Conservation (phyloP, 2,329 filamentous ascomycete genomes). For the Botrytis galanthina region DNA sequence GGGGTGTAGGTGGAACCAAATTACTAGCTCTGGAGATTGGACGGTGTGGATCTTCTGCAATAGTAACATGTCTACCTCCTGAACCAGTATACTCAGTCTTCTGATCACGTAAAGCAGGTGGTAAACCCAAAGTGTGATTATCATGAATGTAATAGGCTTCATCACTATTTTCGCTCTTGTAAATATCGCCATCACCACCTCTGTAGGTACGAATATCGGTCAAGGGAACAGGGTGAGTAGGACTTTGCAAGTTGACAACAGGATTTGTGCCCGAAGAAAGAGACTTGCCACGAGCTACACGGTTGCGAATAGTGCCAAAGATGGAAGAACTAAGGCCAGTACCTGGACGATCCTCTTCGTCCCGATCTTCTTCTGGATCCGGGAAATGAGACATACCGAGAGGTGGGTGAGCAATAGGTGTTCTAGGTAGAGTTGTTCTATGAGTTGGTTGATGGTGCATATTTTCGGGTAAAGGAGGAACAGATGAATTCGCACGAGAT, state of each 20-base stretch:
- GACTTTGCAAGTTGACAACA: constrained; percentile 46
- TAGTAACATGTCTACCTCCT: constrained; percentile 50
- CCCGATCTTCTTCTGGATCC: constrained; percentile 57
- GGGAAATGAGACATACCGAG: constrained; percentile 87
- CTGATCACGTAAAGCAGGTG: constrained; percentile 40
- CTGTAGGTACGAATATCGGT: constrained; percentile 55
- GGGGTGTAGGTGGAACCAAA: constrained; percentile 52
- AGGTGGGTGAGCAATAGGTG: constrained; percentile 61
- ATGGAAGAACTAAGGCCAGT: constrained; percentile 54
- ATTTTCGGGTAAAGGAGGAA: constrained; percentile 35
- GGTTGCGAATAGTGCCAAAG: constrained; percentile 53
- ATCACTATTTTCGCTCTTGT: constrained; percentile 38
- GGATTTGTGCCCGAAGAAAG: constrained; percentile 25
- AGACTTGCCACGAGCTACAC: constrained; percentile 38
- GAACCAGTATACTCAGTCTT: constrained; percentile 52
- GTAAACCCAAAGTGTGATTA: constrained; percentile 50
- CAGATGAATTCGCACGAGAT: constrained; percentile 35
- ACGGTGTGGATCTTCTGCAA: constrained; percentile 37
- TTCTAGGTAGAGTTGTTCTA: constrained; percentile 26
- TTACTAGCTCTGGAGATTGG: constrained; percentile 26
- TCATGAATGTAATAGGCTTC: constrained; percentile 42
- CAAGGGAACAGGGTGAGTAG: constrained; percentile 60
- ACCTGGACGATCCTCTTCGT: constrained; percentile 48
- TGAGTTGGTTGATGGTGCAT: constrained; percentile 24
- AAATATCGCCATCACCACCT: constrained; percentile 37